Base-by-base conservation (phyloP, 2,329 filamentous ascomycete species). In the Pseudopithomyces chartarum region DNA sequence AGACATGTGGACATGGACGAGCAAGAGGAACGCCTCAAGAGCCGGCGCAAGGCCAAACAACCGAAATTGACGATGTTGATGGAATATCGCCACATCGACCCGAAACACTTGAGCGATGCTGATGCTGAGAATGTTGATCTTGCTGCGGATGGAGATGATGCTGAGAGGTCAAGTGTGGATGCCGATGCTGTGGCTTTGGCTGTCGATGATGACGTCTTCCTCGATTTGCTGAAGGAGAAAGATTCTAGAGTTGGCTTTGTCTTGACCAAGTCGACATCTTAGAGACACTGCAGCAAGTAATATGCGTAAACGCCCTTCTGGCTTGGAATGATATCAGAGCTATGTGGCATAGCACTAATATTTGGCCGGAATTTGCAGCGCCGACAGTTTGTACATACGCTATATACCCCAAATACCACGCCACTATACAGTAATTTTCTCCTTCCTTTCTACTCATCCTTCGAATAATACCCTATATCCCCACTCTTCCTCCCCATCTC, bases 401-500 rank as follows among this genome's bases (percentile, higher is more conserved):
- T 39, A 50, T 40, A 50, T 50, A 50, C 22, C 33, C 45, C 34
- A 40, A 50, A 50, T 34, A 36, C 23, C 29, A 36, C 11, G 11
- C 44, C 34, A 5, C n/a, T 48, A 38, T 48, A 48, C 26, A 46
- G 26, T 11, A 15, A 26, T 33, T 6, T 36, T 29, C 6, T 2
- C n/a, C 46, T 23, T 20, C 1, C 10, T 6, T 12, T 17, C 48
- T 59, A 76, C 57, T 76, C 74, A 54, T 75, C 72, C 56, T 71
- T 69, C 1, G 68, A 66, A 54, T 70, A 76, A 44, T 69, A 92
- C 17, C 87, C 88, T 33, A 90, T 85, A 62, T 87, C 80, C 20
- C 82, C 84, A 66, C 81, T 84, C 64, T 82, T 82, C 55, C 74
- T 77, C 13, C 88, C 89, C 81, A 91, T 76, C 59, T 80, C 80